Base-by-base conservation (phyloP, 148 eudicot species). In the Limonium bicolor region DNA sequence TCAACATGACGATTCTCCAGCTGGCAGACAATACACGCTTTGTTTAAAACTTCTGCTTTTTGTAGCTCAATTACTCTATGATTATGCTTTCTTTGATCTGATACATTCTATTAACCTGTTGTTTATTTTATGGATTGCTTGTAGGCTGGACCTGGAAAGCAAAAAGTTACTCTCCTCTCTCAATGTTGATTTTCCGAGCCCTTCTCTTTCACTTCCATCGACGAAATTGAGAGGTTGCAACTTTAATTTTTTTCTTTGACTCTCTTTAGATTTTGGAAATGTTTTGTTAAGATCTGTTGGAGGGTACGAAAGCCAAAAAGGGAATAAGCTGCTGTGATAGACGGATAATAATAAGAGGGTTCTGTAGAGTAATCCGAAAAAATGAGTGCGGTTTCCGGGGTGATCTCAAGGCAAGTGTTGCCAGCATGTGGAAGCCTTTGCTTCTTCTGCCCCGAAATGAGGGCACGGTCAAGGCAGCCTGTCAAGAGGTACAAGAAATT, bases 401-500 rank as follows among this genome's bases (percentile, higher is more conserved):
- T 82, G 6, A 64, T 92, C 19, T 85, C 99, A 6, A 81, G 99
- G 67, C 90, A 85, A 65, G 77, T 85, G 20, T 60, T 81, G 78
- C 95, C 99, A 27, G 86, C 67, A 61, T 81, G 95, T 50, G 95
- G 88, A 12, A 69, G 55, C 48, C 74, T 92, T 49, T 92, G 99
- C 65, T 67, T 76, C 62, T 78, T 81, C 41, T 85, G 99, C 57
- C 99, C 99, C 9, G 78, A 70, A 11, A 44, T 92, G 76, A 58
- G 94, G 25, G 55, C 95, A 0, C 73, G 99, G 73, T 92, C 99
- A 26, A 76, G 99, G 65, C 99, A 92, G 69, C 95, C 99, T 7
- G 95, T 92, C 38, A 92, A 92, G 74, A 69, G 95, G 60, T 92
- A 85, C 68, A 92, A 92, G 76, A 81, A 85, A 59, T 55, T 92